These are phyloP conservation scores for Emmonsiellopsis sp. DNA, from an alignment of 2,329 filamentous ascomycete species.

Conservation along the genomic window DNA sequence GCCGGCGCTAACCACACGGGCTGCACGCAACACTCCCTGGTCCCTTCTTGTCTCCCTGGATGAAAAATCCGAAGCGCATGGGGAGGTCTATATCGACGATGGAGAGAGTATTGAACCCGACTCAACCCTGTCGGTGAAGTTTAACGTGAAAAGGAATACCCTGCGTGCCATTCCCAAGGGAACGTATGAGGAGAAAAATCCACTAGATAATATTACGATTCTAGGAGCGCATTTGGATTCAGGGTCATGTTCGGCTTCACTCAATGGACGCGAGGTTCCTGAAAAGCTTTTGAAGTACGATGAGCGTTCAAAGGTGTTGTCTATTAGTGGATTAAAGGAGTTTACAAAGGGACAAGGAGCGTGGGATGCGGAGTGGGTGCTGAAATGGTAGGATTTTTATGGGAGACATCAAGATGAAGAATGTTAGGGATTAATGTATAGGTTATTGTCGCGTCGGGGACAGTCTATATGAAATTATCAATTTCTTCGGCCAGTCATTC, in stretches of 20 bases:
- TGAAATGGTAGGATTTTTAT: conserved; percentile 39
- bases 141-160: conserved; percentile 34
- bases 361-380: conserved; percentile 49
- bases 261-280: conserved; percentile 42
- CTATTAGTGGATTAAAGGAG: conserved; percentile 40
- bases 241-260: conserved; percentile 33
- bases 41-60: conserved; percentile 55
- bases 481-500: no score
- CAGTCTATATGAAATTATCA: no score
- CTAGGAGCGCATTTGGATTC: conserved; percentile 42
- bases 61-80: conserved; percentile 45
- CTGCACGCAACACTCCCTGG: conserved; percentile 56
- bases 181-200: conserved; percentile 46
- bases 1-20: conserved; percentile 56
- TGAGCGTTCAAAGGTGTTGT: conserved; percentile 38
- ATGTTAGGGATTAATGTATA: neutral
- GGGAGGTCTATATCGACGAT: conserved; percentile 63
- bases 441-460: no score
- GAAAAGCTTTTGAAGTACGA: conserved; percentile 41
- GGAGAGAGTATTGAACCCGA: conserved; percentile 56
- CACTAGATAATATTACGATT: conserved; percentile 54
- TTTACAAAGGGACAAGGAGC: conserved; percentile 42
- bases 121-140: conserved; percentile 46
- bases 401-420: neutral
- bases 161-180: conserved; percentile 44